phyloP scores from a whole-genome alignment of 2,329 filamentous ascomycete genomes.

The Mycocentrospora acerina region DNA sequence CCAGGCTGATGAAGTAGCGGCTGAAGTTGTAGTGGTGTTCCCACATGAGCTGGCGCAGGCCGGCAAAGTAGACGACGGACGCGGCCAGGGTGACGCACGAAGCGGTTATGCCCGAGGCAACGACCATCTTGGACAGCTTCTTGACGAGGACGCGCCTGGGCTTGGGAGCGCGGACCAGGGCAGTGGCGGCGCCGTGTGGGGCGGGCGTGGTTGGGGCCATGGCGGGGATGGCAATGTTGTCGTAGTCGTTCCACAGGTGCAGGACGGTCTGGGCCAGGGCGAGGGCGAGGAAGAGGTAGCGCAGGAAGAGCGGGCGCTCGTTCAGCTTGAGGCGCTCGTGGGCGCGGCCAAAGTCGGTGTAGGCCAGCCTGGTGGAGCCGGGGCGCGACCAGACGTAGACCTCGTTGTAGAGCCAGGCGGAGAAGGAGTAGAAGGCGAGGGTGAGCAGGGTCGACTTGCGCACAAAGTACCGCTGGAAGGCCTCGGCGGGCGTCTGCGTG shows the following conservation, averaged over 20 bases:
- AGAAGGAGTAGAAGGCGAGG: conserved; percentile 72
- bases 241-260: conserved; percentile 74
- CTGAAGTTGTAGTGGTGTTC: conserved; percentile 67
- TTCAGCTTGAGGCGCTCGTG: conserved; percentile 76
- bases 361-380: conserved; percentile 63
- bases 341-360: conserved; percentile 67
- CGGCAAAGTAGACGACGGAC: conserved; percentile 28
- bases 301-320: conserved; percentile 80
- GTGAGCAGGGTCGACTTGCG: conserved; percentile 68
- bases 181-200: conserved; percentile 10
- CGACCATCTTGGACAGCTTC: conserved; percentile 18
- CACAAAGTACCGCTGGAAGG: conserved; percentile 60
- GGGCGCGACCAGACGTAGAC: conserved; percentile 75
- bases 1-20: conserved; percentile 73
- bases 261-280: conserved; percentile 67
- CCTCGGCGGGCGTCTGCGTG: conserved; percentile 66
- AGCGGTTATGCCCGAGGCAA: conserved; percentile 32
- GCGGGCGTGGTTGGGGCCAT: conserved; percentile 25
- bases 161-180: conserved; percentile 10
- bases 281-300: conserved; percentile 67
- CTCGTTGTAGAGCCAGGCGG: conserved; percentile 77
- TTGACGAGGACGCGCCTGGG: conserved; percentile 22
- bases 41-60: conserved; percentile 35
- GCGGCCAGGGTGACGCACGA: conserved; percentile 51
- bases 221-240: conserved; percentile 60